Evolutionary conservation across 2,329 filamentous ascomycete species (phyloP).

Genomic region (Phyllosticta citriasiana): DNA sequence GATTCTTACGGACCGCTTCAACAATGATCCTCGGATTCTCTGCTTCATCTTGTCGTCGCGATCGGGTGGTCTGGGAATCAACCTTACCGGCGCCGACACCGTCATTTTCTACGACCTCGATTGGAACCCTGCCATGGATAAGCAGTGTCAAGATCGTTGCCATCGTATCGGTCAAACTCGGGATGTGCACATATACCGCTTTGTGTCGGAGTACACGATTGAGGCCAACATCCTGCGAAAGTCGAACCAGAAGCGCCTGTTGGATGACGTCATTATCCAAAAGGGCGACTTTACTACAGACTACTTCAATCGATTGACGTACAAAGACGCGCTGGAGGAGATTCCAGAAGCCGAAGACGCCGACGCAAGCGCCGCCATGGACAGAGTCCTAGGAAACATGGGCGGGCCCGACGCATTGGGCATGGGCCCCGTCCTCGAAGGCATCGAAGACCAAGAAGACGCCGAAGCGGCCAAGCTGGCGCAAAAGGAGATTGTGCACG

Average conservation of each 20-base stretch:
- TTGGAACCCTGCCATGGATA: conserved; percentile 99
- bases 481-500: conserved; percentile 71
- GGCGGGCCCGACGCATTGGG: conserved; percentile 42
- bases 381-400: conserved; percentile 58
- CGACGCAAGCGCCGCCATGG: conserved; percentile 66
- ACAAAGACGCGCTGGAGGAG: conserved; percentile 57
- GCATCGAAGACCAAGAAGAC: conserved; percentile 88
- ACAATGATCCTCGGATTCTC: conserved; percentile 82
- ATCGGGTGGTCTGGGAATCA: conserved; percentile 90
- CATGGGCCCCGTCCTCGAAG: conserved; percentile 67
- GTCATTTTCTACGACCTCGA: conserved; percentile 99
- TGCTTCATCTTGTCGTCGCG: conserved; percentile 93
- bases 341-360: conserved; percentile 18
- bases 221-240: conserved; percentile 97
- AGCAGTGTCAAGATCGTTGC: conserved; percentile 94
- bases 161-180: conserved; percentile 96
- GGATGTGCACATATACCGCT: conserved; percentile 90
- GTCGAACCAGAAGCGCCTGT: conserved; percentile 92
- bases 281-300: conserved; percentile 97
- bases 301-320: conserved; percentile 71
- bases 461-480: conserved; percentile 78
- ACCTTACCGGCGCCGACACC: conserved; percentile 89
- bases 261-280: conserved; percentile 97
- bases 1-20: conserved; percentile 92
- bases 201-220: conserved; percentile 59